phyloP scores from a whole-genome alignment of 768 basidiomycete species.

The Pulveroboletus sp. region DNA sequence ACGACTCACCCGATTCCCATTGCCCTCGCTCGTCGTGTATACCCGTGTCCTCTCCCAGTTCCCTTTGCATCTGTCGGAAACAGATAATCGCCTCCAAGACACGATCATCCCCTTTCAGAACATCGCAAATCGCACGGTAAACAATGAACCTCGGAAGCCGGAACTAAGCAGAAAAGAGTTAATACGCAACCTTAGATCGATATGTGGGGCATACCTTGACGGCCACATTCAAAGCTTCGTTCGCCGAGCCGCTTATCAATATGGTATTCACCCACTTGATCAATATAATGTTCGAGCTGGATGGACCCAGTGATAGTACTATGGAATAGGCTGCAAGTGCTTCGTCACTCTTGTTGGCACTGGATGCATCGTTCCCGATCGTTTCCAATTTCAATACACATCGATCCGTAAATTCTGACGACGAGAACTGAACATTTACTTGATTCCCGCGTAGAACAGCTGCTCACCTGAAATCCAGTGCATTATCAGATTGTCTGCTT shows the following conservation, averaged over 20 bases:
- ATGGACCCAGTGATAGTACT: not conserved
- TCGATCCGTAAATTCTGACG: not conserved
- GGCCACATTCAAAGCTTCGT: not conserved
- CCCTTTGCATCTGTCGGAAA: not conserved
- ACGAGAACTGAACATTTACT: not conserved
- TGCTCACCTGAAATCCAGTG: conserved; percentile 1
- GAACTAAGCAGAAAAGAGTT: not conserved
- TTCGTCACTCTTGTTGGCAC: not conserved
- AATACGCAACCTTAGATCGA: too few species aligned
- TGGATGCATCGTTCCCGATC: not conserved
- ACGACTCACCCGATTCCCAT: conserved; percentile 1
- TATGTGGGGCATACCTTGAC: not conserved
- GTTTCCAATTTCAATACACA: not conserved
- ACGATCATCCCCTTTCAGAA: not conserved
- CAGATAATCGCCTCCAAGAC: not conserved
- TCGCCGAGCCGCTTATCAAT: not conserved
- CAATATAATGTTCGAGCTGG: not conserved
- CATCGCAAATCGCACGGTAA: not conserved
- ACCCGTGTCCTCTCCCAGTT: not conserved
- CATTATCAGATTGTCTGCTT: not conserved
- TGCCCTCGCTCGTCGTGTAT: not conserved
- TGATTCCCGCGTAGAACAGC: fast-evolving
- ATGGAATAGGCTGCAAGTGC: not conserved
- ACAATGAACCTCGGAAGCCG: not conserved
- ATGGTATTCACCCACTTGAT: not conserved